A percentile compares a stretch with the other conserved stretches of the same genome.
Evolutionary conservation across 495 filamentous ascomycete genomes (phyloP).

Genomic region (Rusavskia elegans): DNA sequence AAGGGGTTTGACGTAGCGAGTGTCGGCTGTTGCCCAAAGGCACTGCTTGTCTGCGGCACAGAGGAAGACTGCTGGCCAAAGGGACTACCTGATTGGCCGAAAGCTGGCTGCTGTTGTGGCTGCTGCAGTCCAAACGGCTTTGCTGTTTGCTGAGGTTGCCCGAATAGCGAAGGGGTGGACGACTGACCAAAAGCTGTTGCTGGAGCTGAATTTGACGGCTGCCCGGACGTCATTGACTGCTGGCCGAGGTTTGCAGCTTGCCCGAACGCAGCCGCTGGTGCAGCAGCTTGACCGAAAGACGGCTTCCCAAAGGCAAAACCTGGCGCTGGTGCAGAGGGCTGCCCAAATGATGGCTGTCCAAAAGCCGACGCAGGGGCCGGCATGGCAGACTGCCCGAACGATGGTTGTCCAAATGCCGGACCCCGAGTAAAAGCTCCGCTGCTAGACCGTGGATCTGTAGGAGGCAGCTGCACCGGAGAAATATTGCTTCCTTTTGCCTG

Average conservation of each 20-base stretch:
- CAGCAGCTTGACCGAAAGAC: slow-evolving; percentile 21
- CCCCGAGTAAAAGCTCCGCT: slow-evolving; percentile 17
- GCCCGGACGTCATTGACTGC: slow-evolving; percentile 7
- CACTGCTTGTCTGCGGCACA: not conserved
- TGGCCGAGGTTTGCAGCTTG: slow-evolving; percentile 10
- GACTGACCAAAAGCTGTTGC: slow-evolving; percentile 17
- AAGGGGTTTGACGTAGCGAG: not conserved
- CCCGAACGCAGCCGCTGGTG: slow-evolving; percentile 10
- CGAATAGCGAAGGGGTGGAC: slow-evolving; percentile 11
- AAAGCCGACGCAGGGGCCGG: slow-evolving; percentile 4
- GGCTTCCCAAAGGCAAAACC: slow-evolving; percentile 15
- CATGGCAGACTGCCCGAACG: slow-evolving; percentile 19
- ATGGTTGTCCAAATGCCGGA: slow-evolving; percentile 17
- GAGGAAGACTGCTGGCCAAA: slow-evolving; percentile 9
- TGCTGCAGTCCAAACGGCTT: slow-evolving; percentile 15
- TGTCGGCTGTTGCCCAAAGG: not conserved
- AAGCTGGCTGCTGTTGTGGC: not conserved
- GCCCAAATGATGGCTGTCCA: slow-evolving; percentile 20
- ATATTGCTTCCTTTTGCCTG: slow-evolving; percentile 24
- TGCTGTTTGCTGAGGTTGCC: slow-evolving; percentile 1
- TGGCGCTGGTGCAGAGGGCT: slow-evolving; percentile 6
- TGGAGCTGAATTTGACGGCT: slow-evolving; percentile 10
- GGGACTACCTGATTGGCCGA: not conserved
- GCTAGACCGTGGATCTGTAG: not conserved
- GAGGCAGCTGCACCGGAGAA: slow-evolving; percentile 12